Evolutionary conservation across 176 grass and related monocot species (phyloP), one percentile per base, ranked within the genome.

Genomic region (Microstegium vimineum): DNA sequence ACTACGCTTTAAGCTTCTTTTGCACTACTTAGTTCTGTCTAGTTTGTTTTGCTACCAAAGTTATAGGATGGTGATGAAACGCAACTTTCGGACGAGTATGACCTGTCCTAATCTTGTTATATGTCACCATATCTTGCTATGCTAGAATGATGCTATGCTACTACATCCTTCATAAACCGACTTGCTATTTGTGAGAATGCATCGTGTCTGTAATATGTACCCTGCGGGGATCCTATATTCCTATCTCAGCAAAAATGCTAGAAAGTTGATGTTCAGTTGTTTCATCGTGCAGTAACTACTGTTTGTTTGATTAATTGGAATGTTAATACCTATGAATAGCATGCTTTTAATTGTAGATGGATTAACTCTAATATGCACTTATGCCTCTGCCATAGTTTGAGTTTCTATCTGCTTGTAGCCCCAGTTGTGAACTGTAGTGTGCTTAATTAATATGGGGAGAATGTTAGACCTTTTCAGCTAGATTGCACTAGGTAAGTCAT

Each of bases 401-500:
- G 46, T 84, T 35, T 88, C 2, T 81, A 10, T 78, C 30, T 63
- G 66, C 84, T 82, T 31, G 27, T 30, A 69, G 17, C 80, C 15
- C 18, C 75, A 68, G 6, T 73, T 73, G 34, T 54, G 30, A 62
- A 74, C 14, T 68, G 5, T 80, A 38, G 62, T 62, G 41, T 9
- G 31, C 57, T 63, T 67, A 63, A 60, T 63, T 68, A 62, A 18
- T 36, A 36, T 22, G 20, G 15, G 36, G 18, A n/a, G 9, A 23
- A 47, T 73, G 45, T 77, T 10, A 70, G 54, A 59, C 35, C 38
- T 73, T 87, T 40, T 73, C 82, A 73, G 45, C 77, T 78, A 88
- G 38, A 62, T 54, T 60, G 8, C 72, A 78, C 25, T 77, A 25
- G 32, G n/a, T 59, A n/a, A 63, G 42, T 31, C 27, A 80, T 46